Conservation (phyloP, 2,329 filamentous ascomycete genomes). For the Microcyclosporella mali region DNA sequence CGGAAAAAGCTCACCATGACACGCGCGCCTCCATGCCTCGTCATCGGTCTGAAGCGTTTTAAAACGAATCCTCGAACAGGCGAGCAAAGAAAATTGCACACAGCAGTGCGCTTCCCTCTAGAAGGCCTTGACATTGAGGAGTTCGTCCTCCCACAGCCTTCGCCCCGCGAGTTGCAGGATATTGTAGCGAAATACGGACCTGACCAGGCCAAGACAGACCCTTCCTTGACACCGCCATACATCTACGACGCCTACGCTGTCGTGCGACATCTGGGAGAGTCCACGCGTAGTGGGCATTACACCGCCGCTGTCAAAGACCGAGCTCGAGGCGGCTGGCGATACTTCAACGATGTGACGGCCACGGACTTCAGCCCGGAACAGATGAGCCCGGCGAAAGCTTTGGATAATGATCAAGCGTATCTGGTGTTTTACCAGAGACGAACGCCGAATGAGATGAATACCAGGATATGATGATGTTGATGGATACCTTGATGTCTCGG, state of each 20-base stretch:
- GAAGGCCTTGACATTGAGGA: conserved; percentile 59
- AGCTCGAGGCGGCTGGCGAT: conserved; percentile 52
- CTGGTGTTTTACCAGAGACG: conserved; percentile 53
- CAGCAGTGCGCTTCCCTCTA: conserved; percentile 69
- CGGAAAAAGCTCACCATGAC: conserved; percentile 68
- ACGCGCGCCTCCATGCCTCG: conserved; percentile 70
- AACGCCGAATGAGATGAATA: conserved; percentile 6
- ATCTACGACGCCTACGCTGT: conserved; percentile 83
- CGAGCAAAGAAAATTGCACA: conserved; percentile 61
- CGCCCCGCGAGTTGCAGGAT: conserved; percentile 27
- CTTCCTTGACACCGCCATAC: conserved; percentile 52
- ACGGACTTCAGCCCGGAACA: conserved; percentile 53
- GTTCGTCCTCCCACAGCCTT: conserved; percentile 50
- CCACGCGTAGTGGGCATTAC: conserved; percentile 71
- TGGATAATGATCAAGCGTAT: conserved; percentile 60
- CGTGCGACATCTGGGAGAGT: conserved; percentile 66
- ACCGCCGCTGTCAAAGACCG: conserved; percentile 54
- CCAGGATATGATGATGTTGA: not conserved
- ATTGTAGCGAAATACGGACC: conserved; percentile 30
- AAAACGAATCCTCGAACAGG: conserved; percentile 48
- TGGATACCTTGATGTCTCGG: not conserved
- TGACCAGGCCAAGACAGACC: conserved; percentile 28
- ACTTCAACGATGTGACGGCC: conserved; percentile 54
- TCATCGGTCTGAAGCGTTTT: conserved; percentile 70
- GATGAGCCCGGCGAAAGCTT: conserved; percentile 29